Conservation (phyloP, 768 basidiomycete species). For the Hygrophoropsis aurantiaca region DNA sequence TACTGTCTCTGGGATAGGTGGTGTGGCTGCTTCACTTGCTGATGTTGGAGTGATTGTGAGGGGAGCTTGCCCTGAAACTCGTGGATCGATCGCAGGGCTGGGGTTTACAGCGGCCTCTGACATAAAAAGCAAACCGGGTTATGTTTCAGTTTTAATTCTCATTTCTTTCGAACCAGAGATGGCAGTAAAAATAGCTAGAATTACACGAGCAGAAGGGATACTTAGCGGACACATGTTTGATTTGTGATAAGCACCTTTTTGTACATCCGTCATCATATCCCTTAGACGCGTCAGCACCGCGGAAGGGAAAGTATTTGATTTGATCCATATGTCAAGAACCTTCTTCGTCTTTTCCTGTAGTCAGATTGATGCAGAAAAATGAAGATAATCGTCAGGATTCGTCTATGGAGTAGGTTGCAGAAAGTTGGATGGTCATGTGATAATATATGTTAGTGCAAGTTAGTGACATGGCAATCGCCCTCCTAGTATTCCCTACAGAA, state of each 20-base stretch:
- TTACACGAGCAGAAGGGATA: slow-evolving; percentile 69
- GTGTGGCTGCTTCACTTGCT: slow-evolving; percentile 19
- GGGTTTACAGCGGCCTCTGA: slow-evolving; percentile 51
- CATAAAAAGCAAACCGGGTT: slow-evolving; percentile 54
- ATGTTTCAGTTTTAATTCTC: slow-evolving; percentile 67
- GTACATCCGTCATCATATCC: slow-evolving; percentile 63
- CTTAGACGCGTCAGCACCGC: slow-evolving; percentile 70
- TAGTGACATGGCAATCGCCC: slow-evolving; percentile 6
- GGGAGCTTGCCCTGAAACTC: slow-evolving; percentile 33
- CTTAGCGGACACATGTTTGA: slow-evolving; percentile 74
- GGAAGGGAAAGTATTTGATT: slow-evolving; percentile 85
- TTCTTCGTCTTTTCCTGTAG: slow-evolving; percentile 95
- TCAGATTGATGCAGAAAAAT: slow-evolving; percentile 32
- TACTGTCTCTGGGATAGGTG: slow-evolving; percentile 27
- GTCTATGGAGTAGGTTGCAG: slow-evolving; percentile 19
- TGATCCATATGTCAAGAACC: slow-evolving; percentile 96
- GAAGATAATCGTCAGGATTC: slow-evolving; percentile 41
- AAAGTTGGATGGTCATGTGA: slow-evolving; percentile 31
- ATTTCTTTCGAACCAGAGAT: slow-evolving; percentile 44
- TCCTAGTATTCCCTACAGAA: neutral
- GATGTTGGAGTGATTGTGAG: slow-evolving; percentile 22
- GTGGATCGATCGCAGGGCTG: slow-evolving; percentile 37
- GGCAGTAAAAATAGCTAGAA: slow-evolving; percentile 53
- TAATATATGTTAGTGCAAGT: slow-evolving; percentile 20
- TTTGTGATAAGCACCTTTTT: slow-evolving; percentile 87